Percentiles rank a stretch among this genome's conserved stretches.
These are phyloP conservation scores for Diaporthe longicolla DNA, from an alignment of 2,329 filamentous ascomycete genomes.

Conservation along the genomic window DNA sequence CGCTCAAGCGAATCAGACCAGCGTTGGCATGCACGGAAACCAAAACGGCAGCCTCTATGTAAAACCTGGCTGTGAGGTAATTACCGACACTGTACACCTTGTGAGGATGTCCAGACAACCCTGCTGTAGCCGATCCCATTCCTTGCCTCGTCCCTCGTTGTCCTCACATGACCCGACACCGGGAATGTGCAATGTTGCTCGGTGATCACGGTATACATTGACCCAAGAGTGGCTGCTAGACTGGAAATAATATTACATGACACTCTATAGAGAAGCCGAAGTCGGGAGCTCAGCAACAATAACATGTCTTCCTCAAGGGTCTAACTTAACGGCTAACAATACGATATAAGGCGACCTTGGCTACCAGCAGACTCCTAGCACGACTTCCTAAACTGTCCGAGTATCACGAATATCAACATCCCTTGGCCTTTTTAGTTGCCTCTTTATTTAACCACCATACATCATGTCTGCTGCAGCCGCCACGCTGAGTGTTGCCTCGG, in stretches of 20 bases:
- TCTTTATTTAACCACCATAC: background rate
- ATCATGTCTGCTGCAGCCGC: slow-evolving; percentile 18
- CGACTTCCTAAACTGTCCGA: background rate
- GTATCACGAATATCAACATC: background rate
- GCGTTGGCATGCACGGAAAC: background rate
- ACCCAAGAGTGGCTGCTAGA: background rate
- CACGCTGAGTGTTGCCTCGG: background rate
- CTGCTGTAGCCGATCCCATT: background rate
- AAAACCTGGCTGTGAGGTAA: background rate
- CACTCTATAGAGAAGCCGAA: background rate
- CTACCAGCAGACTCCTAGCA: background rate
- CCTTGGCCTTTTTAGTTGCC: rapidly evolving
- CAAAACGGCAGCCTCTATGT: background rate
- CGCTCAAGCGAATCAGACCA: background rate
- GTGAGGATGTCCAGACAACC: background rate
- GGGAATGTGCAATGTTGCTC: no score
- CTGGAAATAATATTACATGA: background rate
- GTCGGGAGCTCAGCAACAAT: background rate
- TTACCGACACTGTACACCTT: background rate
- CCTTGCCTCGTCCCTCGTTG: background rate
- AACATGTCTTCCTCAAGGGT: no score
- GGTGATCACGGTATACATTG: background rate
- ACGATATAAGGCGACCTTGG: background rate
- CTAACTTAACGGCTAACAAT: no score
- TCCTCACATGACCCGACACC: background rate